Base-by-base conservation (phyloP, 2,329 filamentous ascomycete genomes). In the Chalaropsis ovoidea region DNA sequence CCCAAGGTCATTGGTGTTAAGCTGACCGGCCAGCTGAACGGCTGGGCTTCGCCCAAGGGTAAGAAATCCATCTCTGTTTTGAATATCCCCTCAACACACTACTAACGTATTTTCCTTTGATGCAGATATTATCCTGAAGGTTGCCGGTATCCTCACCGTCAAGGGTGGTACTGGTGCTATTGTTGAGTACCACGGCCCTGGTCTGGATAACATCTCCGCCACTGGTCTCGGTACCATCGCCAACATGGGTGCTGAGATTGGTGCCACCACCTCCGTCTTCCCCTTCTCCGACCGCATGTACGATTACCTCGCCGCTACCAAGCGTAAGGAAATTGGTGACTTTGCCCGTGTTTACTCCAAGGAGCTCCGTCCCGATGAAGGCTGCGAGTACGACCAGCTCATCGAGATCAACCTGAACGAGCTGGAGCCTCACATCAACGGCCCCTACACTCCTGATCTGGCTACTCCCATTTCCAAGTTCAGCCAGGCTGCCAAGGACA, bases 281-380 rank as follows among this genome's bases (percentile, higher is more conserved):
- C 91, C 92, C 71, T 99, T 95, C 86, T 96, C 95, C 80, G 89
- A 96, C 77, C 86, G 89, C 75, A 96, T 96, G 92, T 89, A 96
- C 82, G 89, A 96, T 75, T 99, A 97, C 81, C 85, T 99, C 54
- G 81, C 80, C 56, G 90, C 91, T 52, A 99, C 94, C 72, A 96
- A 95, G 84, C 89, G 94, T 73, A 81, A 84, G 74, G 83, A 87
- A 17, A 96, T 99, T 72, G 94, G 90, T 73, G 90, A 97, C 76
- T 96, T 92, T 75, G 84, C 94, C 65, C 87, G 90, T 70, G 74
- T 80, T 45, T 97, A 96, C 76, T 88, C 90, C 71, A 81, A 89
- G 72, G 90, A 95, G 72, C 88, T 99, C 69, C 85, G 84, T 68
- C 87, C 89, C 74, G 94, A 99, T 71, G 82, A 95, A 78, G 90